Percentiles rank a stretch among this genome's conserved stretches.
phyloP scores from a whole-genome alignment of 1,284 basidiomycete species.

The Austroboletus sp. region DNA sequence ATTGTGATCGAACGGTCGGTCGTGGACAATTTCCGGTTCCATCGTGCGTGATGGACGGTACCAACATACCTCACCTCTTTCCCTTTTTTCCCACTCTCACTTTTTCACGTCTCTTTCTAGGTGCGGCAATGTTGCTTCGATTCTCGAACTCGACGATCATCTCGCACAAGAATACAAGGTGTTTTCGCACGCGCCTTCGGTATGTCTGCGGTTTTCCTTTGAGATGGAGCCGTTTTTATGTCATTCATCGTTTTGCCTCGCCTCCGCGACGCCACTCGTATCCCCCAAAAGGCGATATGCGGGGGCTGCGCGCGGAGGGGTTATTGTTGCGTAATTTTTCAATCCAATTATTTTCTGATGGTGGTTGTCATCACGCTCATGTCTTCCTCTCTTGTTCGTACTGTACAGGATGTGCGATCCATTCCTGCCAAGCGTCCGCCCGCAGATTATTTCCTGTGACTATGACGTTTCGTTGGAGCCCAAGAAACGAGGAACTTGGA shows the following conservation, averaged over 20 bases:
- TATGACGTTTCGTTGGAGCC: not conserved
- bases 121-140: conserved; percentile 91
- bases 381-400: too few species aligned
- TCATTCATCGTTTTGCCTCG: conserved; percentile 13
- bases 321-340: not conserved
- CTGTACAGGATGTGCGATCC: conserved; percentile 67
- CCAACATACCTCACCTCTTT: not conserved
- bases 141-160: conserved; percentile 86
- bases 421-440: conserved; percentile 86
- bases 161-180: conserved; percentile 89
- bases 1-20: too few species aligned
- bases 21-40: too few species aligned
- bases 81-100: not conserved
- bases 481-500: not conserved
- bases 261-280: not conserved
- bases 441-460: conserved; percentile 73
- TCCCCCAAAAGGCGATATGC: conserved; percentile 30
- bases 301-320: conserved; percentile 17
- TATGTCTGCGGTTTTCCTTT: conserved; percentile 31
- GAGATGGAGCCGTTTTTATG: not conserved
- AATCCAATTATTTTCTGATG: too few species aligned
- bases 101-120: conserved; percentile 36
- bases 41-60: too few species aligned
- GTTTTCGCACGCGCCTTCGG: conserved; percentile 71
- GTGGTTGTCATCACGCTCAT: too few species aligned